Evolutionary conservation across 2,329 filamentous ascomycete species (phyloP), one percentile per base, ranked within the genome.

Genomic region (Trichoderma sp.): DNA sequence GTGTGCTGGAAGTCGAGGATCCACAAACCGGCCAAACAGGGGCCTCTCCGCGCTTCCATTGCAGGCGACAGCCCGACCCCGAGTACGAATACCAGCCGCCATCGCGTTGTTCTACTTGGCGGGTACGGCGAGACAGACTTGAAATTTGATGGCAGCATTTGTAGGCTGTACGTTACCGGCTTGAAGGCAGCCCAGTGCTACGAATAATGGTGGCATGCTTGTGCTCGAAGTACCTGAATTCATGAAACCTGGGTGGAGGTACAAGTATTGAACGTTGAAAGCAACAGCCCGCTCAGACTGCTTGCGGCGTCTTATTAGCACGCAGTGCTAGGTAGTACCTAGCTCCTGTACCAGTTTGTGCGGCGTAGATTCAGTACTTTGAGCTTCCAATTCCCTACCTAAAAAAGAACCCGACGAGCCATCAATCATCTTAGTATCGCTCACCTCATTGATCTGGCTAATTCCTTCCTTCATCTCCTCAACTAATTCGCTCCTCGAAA

Each of bases 341-440:
- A 34, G 34, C 34, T 39, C 34, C 34, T 39, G 34, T 66, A 66
- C 59, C 64, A 63, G 59, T 63, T 66, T 66, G 59, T 66, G 57
- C 64, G 64, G 57, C 64, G 64, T 66, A 66, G 64, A 66, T 66
- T 61, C 59, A 66, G 59, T 66, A 52, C 64, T 61, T 63, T 55
- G 50, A 63, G 59, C 50, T 19, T 59, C 59, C 26, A 63, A 39
- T 57, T 45, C 51, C 61, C 52, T 39, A 34, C 61, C 61, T 39
- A 45, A 54, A 51, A 15, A 12, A 24, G 34, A 14, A 39, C n/a
- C n/a, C n/a, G n/a, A n/a, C 24, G 50, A 28, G 48, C 7, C 41
- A 19, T 6, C 55, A 17, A 12, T 21, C 41, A 39, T 44, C 34
- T 19, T 26, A 21, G 2, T 19, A n/a, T 30, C 24, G 28, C 28